phyloP scores from a whole-genome alignment of 345 rosid species.

The Hevea brasiliensis region DNA sequence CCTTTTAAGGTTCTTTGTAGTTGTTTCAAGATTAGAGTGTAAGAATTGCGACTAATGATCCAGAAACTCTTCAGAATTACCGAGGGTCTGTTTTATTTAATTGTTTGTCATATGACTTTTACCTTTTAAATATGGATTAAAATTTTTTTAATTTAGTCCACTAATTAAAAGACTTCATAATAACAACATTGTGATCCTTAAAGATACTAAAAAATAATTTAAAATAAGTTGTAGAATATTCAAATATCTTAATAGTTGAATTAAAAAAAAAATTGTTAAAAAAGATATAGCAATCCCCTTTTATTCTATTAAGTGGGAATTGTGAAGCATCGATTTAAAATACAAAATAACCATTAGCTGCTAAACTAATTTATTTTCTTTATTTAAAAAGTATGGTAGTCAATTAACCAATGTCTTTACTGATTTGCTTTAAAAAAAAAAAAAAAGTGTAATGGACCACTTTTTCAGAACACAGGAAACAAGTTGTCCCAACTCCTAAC shows the following conservation, averaged over 20 bases:
- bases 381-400: background rate
- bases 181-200: too few relatives aligned
- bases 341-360: too few relatives aligned
- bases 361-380: background rate
- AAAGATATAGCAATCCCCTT: too few relatives aligned
- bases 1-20: background rate
- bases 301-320: too few relatives aligned
- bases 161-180: too few relatives aligned
- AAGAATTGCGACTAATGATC: background rate
- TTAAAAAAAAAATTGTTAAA: too few relatives aligned
- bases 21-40: background rate
- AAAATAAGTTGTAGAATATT: too few relatives aligned
- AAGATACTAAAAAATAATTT: background rate
- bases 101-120: background rate
- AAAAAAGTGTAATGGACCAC: background rate
- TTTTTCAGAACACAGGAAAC: background rate
- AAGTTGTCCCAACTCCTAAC: conserved; percentile 1
- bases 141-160: too few relatives aligned
- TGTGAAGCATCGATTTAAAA: too few relatives aligned
- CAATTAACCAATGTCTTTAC: background rate
- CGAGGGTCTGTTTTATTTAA: background rate
- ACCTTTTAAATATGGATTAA: background rate
- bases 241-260: too few relatives aligned
- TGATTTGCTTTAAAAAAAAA: too few relatives aligned
- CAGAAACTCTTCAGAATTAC: background rate